phyloP scores from a whole-genome alignment of 345 rosid genomes.

The Brassica carinata region DNA sequence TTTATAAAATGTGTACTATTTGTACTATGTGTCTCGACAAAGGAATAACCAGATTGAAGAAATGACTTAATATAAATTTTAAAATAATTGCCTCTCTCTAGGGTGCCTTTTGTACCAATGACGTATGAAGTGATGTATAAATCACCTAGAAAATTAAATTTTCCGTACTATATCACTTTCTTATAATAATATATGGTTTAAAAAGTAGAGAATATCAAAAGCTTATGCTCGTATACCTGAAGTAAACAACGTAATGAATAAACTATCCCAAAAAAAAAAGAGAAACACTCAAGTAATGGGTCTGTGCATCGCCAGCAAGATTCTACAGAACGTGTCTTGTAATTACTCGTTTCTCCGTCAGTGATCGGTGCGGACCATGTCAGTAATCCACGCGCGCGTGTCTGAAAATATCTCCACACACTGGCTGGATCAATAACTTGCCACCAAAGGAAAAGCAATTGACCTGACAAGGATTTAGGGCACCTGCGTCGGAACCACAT shows the following conservation, averaged over 20 bases:
- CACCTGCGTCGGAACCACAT: constrained; percentile 10
- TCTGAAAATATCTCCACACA: constrained; percentile 10
- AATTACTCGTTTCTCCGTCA: neutral
- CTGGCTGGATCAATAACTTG: constrained; percentile 18
- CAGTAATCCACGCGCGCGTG: constrained; percentile 14
- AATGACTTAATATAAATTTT: neutral
- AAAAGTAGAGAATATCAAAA: neutral
- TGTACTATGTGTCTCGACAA: neutral
- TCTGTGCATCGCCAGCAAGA: constrained; percentile 25
- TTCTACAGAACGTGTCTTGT: constrained; percentile 23
- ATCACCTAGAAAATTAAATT: neutral
- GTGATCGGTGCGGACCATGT: constrained; percentile 16
- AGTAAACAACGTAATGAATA: neutral
- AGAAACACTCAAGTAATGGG: constrained; percentile 20
- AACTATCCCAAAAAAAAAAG: neutral
- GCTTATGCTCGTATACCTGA: constrained; percentile 7
- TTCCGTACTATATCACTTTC: neutral
- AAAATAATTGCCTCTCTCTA: neutral
- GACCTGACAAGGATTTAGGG: neutral
- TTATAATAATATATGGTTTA: neutral
- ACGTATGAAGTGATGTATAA: neutral
- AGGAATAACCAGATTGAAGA: neutral
- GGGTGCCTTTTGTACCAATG: neutral
- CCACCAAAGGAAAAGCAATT: constrained; percentile 13
- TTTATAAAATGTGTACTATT: neutral